A percentile compares a stretch with the other conserved stretches of the same genome.
Conservation (phyloP, 2,329 filamentous ascomycete genomes). For the Aureobasidium sp. region DNA sequence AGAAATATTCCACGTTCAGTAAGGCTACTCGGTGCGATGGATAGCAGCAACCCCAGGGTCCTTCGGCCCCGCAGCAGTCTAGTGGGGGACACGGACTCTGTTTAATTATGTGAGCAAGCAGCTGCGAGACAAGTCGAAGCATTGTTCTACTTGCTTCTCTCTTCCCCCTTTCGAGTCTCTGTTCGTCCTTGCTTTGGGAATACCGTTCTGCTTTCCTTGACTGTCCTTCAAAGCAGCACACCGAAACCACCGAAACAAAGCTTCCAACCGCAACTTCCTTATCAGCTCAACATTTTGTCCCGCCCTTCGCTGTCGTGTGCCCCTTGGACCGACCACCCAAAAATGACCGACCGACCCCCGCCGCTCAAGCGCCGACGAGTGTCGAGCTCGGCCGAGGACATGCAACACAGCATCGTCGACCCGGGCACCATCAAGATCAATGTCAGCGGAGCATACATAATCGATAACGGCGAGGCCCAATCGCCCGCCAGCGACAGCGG, state of each 20-base stretch:
- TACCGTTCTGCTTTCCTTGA: too few relatives aligned
- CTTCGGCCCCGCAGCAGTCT: conserved; percentile 6
- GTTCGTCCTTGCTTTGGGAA: neutral
- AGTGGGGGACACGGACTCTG: conserved; percentile 6
- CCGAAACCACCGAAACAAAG: neutral
- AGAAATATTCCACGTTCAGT: neutral
- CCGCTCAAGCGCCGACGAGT: conserved; percentile 26
- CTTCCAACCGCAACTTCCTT: conserved; percentile 8
- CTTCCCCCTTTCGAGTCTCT: neutral
- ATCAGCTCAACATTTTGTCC: conserved; percentile 6
- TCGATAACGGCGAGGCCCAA: conserved; percentile 48
- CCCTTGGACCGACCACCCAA: neutral
- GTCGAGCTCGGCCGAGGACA: conserved; percentile 34
- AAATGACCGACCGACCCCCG: conserved; percentile 12
- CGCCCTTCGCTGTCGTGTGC: neutral
- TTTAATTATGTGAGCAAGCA: conserved; percentile 10
- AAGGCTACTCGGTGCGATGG: neutral
- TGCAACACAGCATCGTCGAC: conserved; percentile 49
- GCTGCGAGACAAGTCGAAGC: conserved; percentile 8
- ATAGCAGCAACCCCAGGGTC: neutral
- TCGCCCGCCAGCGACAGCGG: conserved; percentile 28
- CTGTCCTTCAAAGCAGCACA: neutral
- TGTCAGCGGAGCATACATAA: conserved; percentile 92
- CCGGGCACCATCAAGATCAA: conserved; percentile 82
- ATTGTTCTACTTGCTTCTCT: neutral